These are phyloP conservation scores for Magnaporthiopsis rhizophila DNA, from an alignment of 2,329 filamentous ascomycete species.

Conservation along the genomic window DNA sequence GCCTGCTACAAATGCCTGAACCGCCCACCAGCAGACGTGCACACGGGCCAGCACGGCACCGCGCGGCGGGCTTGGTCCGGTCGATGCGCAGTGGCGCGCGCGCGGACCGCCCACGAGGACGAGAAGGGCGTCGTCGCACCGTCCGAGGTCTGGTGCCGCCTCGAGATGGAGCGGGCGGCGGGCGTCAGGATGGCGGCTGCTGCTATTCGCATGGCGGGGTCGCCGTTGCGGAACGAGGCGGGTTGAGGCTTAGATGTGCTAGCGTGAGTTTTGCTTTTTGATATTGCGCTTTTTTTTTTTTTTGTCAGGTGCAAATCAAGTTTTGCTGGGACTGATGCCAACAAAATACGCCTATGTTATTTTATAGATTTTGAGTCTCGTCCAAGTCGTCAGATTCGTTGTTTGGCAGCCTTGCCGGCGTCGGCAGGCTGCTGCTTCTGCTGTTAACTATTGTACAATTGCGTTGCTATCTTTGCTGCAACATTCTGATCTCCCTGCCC, in stretches of 20 bases:
- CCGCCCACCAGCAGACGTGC: constrained; percentile 1
- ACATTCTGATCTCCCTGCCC: background rate
- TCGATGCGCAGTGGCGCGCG: background rate
- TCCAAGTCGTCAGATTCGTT: background rate
- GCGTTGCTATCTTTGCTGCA: background rate
- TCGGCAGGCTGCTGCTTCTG: background rate
- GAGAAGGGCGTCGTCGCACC: background rate
- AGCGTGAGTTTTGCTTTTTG: too few species aligned
- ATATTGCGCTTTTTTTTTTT: too few species aligned
- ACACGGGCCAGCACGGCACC: background rate
- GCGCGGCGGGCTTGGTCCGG: background rate
- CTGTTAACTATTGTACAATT: background rate
- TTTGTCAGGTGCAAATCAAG: background rate
- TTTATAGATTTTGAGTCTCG: background rate
- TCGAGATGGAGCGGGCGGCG: too few species aligned
- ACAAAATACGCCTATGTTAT: background rate
- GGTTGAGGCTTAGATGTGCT: too few species aligned
- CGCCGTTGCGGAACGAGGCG: too few species aligned
- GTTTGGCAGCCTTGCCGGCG: background rate
- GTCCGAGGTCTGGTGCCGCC: too few species aligned
- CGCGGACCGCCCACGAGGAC: background rate
- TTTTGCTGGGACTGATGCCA: background rate
- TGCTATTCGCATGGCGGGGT: too few species aligned
- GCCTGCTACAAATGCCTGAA: background rate
- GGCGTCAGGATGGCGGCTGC: too few species aligned